Evolutionary conservation across 441 rosid species (phyloP), one percentile per base, ranked within the genome.

Genomic region (Geranium incanum): DNA sequence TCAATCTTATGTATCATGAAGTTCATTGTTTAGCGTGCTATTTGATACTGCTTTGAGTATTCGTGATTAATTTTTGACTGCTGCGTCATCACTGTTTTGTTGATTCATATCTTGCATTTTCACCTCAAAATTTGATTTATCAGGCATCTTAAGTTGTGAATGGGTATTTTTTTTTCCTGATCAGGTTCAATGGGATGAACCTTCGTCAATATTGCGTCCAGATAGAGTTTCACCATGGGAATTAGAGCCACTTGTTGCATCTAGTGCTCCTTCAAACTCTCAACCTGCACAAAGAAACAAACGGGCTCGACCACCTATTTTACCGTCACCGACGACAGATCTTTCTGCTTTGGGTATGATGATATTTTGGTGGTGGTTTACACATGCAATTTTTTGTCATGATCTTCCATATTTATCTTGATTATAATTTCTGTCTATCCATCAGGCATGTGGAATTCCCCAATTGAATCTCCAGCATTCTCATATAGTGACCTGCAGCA

Each of bases 141-240:
- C 50, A 38, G 28, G 37, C 69, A 38, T n/a, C 50, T 28, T 67
- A 16, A n/a, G 28, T 67, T 37, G 50, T 7, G 39, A 15, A 67
- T 67, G 50, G 23, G 6, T 8, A 67, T 63, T 21, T 55, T 28
- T 55, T 28, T 36, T 36, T 6, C 50, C 45, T 52, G 64, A 66
- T 57, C 78, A 94, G 99, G 94, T 92, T 77, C 99, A 94, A 79
- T 94, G 99, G 99, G 99, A 94, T 39, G 99, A 94, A 73, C 94
- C 92, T 72, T 88, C 97, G 68, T 83, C 92, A 59, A 89, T 94
- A 55, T 69, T 79, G 59, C 89, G 97, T 41, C 99, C 99, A 6
- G 99, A 95, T 60, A 90, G 86, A 83, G 98, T 90, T 66, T 95
- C 98, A 43, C 78, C 95, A 0, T 95, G 99, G 99, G 99, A 95